Conservation (phyloP, 495 filamentous ascomycete species). For the Penicillium silybi region DNA sequence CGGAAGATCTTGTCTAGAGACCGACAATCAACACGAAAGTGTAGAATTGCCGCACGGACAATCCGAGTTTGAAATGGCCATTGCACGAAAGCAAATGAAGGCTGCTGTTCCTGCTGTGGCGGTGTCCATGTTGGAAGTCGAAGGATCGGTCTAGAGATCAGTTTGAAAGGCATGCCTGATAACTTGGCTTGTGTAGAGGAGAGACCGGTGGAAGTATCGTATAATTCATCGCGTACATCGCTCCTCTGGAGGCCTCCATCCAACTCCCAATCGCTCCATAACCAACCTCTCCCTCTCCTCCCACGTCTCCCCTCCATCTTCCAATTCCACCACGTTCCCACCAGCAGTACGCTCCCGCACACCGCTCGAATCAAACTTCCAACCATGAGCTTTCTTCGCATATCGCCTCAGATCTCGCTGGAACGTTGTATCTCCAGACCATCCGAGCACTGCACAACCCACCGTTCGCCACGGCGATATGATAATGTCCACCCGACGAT, state of each 20-base stretch:
- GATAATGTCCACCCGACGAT: slow-evolving; percentile 91
- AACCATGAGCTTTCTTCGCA: slow-evolving; percentile 64
- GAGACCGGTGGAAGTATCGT: neutral
- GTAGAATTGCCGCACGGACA: no score
- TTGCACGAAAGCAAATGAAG: no score
- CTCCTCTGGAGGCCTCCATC: slow-evolving; percentile 67
- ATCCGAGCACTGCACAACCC: slow-evolving; percentile 83
- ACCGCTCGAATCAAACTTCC: slow-evolving; percentile 92
- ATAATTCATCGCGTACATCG: slow-evolving; percentile 63
- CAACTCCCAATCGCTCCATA: slow-evolving; percentile 74
- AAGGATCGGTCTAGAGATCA: no score
- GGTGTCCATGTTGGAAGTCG: no score
- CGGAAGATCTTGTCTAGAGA: no score
- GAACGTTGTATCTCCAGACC: slow-evolving; percentile 87
- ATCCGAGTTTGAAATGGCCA: no score
- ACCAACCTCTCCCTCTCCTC: slow-evolving; percentile 73
- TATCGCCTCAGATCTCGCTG: slow-evolving; percentile 80
- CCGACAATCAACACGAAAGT: no score
- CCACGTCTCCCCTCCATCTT: slow-evolving; percentile 51
- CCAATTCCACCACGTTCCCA: slow-evolving; percentile 61
- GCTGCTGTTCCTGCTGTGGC: no score
- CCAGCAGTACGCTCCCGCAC: slow-evolving; percentile 65
- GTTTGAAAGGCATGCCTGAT: no score
- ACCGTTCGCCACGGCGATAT: slow-evolving; percentile 82
- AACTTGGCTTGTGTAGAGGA: no score